Percentiles rank a stretch among this genome's conserved stretches.
Conservation (phyloP, 2,329 filamentous ascomycete species). For the Colletotrichum musicola region DNA sequence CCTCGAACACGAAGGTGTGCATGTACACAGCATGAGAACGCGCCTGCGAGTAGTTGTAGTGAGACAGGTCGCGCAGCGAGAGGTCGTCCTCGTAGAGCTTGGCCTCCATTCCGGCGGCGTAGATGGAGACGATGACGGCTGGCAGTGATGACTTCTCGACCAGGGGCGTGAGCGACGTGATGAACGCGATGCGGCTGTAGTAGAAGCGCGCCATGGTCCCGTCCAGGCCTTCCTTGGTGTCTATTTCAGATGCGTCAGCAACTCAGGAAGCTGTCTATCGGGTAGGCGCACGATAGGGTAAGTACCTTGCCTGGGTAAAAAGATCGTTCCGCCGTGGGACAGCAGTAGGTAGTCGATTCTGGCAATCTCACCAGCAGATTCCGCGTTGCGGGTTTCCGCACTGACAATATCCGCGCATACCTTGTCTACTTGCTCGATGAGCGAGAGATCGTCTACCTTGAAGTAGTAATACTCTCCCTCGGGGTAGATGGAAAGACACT, state of each 20-base stretch:
- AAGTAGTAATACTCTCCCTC: background rate
- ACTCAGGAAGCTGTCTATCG: no score
- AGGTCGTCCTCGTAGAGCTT: background rate
- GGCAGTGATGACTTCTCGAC: background rate
- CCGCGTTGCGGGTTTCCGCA: background rate
- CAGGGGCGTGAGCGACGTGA: background rate
- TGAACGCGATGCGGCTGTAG: background rate
- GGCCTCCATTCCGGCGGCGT: background rate
- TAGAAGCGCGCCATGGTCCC: background rate
- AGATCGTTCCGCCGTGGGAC: background rate
- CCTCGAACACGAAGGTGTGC: background rate
- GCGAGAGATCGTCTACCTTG: background rate
- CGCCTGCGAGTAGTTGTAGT: background rate
- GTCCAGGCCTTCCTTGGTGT: slow-evolving; percentile 1
- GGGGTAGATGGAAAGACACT: background rate
- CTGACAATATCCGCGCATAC: background rate
- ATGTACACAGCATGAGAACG: background rate
- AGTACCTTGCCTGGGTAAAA: background rate
- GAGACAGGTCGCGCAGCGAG: background rate
- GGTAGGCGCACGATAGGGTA: no score
- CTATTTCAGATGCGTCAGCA: background rate
- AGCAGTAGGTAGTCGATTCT: background rate
- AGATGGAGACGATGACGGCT: background rate
- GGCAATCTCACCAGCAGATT: background rate
- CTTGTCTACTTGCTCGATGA: background rate